Evolutionary conservation across 2,329 filamentous ascomycete genomes (phyloP), one percentile per base, ranked within the genome.

Genomic region (Zarea fungicola): DNA sequence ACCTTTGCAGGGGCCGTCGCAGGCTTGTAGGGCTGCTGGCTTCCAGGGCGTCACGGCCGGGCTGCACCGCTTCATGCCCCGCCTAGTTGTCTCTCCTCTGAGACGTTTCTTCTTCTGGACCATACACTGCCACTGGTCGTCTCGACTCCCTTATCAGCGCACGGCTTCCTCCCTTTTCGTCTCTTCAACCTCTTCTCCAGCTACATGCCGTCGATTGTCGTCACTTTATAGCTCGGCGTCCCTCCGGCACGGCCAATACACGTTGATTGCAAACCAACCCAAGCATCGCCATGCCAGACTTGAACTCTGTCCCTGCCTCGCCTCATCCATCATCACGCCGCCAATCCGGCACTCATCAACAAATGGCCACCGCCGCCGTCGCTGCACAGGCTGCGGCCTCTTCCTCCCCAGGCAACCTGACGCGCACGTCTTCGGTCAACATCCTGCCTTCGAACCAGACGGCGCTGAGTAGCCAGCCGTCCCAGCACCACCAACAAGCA

Each of bases 371-470:
- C 69, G 34, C 67, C 69, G 21, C 62, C 69, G 4, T 43, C 14
- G 54, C 60, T 8, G 58, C 58, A 5, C 49, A n/a, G 10, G 46
- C 54, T 18, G 29, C 37, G 26, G 18, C 40, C 19, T 29, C 34
- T 21, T 26, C 37, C 19, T 52, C 50, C n/a, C 40, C 42, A 5
- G 42, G 19, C 5, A 45, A 48, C 11, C 53, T 53, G 11, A 53
- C 73, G 3, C 49, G 57, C 6, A 69, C 72, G 21, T 66, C 74
- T 6, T 71, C 74, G 13, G 66, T 80, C 25, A 76, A 81, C 53
- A 77, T 83, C 55, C 71, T 82, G 18, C 79, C 78, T 3, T 79
- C 76, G 21, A 79, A 78, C 62, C 76, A 78, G 60, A 68, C 60
- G 43, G 65, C 73, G 35, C 68, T 80, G 51, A 74, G n/a, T n/a